Percentiles rank a stretch among this genome's conserved stretches.
phyloP scores from a whole-genome alignment of 495 filamentous ascomycete genomes.

The Penicillium argentinense region DNA sequence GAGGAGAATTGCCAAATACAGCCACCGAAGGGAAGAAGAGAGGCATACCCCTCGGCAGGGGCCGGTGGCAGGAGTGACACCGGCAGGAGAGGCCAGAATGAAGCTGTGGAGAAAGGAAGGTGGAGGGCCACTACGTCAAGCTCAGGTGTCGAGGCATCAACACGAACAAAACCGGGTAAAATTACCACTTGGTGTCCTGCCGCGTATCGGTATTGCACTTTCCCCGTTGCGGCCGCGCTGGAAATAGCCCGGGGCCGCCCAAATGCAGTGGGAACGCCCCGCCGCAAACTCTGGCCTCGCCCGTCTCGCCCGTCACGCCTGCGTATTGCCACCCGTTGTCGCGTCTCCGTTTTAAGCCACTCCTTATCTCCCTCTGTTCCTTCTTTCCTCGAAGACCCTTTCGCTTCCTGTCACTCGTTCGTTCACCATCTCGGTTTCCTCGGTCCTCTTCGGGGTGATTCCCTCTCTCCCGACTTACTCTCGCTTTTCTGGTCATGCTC shows the following conservation, averaged over 20 bases:
- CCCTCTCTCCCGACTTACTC: neutral
- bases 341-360: slow-evolving; percentile 24
- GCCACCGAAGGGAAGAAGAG: too few species aligned
- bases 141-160: neutral
- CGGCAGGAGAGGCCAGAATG: too few species aligned
- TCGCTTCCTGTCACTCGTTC: slow-evolving; percentile 22
- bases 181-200: slow-evolving; percentile 6
- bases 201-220: slow-evolving; percentile 12
- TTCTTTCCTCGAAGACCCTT: slow-evolving; percentile 2
- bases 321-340: slow-evolving; percentile 24
- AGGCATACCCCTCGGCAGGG: too few species aligned
- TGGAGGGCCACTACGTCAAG: too few species aligned
- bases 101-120: too few species aligned
- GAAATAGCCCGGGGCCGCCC: neutral
- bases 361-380: slow-evolving; percentile 21
- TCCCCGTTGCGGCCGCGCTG: slow-evolving; percentile 1
- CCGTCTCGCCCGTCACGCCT: slow-evolving; percentile 21
- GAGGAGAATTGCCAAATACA: too few species aligned
- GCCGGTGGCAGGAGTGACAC: too few species aligned
- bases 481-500: slow-evolving; percentile 33
- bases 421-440: neutral
- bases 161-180: neutral
- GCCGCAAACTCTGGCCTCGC: slow-evolving; percentile 6
- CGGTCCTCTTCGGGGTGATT: neutral
- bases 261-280: too few species aligned